Evolutionary conservation across 2,329 filamentous ascomycete genomes (phyloP).

Genomic region (Fusarium verticillioides): DNA sequence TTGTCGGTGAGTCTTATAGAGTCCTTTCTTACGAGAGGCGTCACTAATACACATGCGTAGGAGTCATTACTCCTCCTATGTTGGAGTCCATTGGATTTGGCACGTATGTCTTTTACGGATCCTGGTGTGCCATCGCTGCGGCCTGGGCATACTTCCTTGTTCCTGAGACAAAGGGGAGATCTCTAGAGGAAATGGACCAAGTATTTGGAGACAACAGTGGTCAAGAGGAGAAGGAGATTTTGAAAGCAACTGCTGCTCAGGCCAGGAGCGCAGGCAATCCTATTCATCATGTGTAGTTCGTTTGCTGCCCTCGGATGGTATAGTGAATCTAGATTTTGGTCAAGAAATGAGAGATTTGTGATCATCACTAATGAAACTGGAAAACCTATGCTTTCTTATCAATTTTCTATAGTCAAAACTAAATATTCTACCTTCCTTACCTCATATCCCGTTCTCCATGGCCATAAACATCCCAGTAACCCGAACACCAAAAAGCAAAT

Average conservation of each 20-base stretch:
- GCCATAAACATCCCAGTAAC: constrained; percentile 17
- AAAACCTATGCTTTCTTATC: too few relatives aligned
- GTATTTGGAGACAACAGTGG: constrained; percentile 64
- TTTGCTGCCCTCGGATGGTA: not conserved
- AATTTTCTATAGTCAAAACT: constrained; percentile 15
- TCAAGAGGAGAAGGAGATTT: constrained; percentile 5
- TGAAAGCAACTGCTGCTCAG: not conserved
- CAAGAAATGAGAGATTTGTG: too few relatives aligned
- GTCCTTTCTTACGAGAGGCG: not conserved
- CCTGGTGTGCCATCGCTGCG: not conserved
- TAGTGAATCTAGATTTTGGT: not conserved
- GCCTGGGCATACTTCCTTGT: constrained; percentile 72
- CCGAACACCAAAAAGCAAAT: constrained; percentile 30
- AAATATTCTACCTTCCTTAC: constrained; percentile 7
- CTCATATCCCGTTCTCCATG: constrained; percentile 12
- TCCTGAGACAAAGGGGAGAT: constrained; percentile 69
- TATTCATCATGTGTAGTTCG: not conserved
- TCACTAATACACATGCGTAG: not conserved
- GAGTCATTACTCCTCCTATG: not conserved
- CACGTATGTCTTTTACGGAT: not conserved
- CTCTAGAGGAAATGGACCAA: constrained; percentile 70
- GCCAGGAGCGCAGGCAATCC: not conserved
- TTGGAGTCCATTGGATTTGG: not conserved
- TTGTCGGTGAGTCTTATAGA: not conserved
- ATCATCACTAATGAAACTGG: too few relatives aligned